These are phyloP conservation scores for Lagenidium giganteum DNA, from an alignment of 352 stramenopile genomes.

Conservation along the genomic window DNA sequence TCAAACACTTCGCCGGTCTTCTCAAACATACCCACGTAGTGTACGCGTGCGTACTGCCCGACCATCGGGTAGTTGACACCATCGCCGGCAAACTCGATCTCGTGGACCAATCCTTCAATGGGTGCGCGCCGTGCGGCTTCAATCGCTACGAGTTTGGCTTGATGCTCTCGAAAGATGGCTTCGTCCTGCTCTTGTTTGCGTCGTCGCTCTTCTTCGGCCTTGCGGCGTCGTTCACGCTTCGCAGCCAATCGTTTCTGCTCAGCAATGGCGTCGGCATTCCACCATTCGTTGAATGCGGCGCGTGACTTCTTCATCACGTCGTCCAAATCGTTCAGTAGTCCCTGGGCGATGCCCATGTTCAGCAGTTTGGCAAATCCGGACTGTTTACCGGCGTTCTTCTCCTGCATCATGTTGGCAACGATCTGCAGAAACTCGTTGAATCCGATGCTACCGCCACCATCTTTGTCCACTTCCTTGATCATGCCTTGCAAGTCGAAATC, in stretches of 20 bases:
- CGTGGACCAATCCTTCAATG: conserved; percentile 38
- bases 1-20: conserved; percentile 50
- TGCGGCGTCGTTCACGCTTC: conserved; percentile 44
- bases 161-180: conserved; percentile 30
- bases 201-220: conserved; percentile 40
- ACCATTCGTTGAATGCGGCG: conserved; percentile 51
- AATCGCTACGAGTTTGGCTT: conserved; percentile 35
- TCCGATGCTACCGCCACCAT: conserved; percentile 59
- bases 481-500: conserved; percentile 53
- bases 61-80: conserved; percentile 42
- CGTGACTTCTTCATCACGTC: conserved; percentile 49
- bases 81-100: conserved; percentile 56
- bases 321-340: conserved; percentile 55
- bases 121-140: conserved; percentile 31
- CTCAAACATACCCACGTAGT: conserved; percentile 62
- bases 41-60: conserved; percentile 67
- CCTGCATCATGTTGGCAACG: conserved; percentile 48
- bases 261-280: conserved; percentile 58
- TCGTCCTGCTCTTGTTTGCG: conserved; percentile 37
- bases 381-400: conserved; percentile 17
- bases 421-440: conserved; percentile 76
- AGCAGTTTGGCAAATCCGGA: conserved; percentile 48
- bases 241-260: conserved; percentile 57
- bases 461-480: conserved; percentile 57
- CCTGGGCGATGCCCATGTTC: conserved; percentile 53